Base-by-base conservation (phyloP, 2,329 filamentous ascomycete genomes). In the Epichloe sylvatica region DNA sequence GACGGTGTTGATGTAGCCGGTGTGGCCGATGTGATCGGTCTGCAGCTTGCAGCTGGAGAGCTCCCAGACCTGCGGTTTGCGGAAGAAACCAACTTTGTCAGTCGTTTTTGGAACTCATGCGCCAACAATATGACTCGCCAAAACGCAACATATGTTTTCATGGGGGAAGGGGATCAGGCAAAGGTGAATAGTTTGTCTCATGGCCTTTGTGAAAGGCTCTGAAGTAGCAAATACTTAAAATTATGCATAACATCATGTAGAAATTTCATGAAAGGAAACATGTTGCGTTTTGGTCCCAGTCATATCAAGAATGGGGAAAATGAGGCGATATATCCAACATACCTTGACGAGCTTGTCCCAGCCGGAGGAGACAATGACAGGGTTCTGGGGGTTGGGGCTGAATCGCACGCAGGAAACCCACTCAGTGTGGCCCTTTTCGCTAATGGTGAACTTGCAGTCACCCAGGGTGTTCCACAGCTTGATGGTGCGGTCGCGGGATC, bases 311-410 rank as follows among this genome's bases (percentile, higher is more conserved):
- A 17, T 7, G 13, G 17, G 15, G 13, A 12, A 13, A 42, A 43
- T 40, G 21, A 6, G 46, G 46, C 33, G 41, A 6, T 13, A 11
- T 45, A 23, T 6, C 15, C 6, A 56, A 80, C 90, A 66, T 78
- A 98, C 92, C 92, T 98, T 98, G 72, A 98, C 92, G 64, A 97
- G 85, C 83, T 97, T 98, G 80, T 98, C 92, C 92, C 92, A 98
- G 66, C 90, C 90, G 74, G 85, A 83, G 71, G 86, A 94, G 71
- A 98, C 92, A 70, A 98, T 98, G 72, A 98, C 92, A 62, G 92
- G 91, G 84, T 97, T 98, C 81, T 97, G 91, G 68, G 92, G 92
- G 83, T 98, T 98, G 70, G 92, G 92, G 76, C 86, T 94, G 86
- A 98, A 98, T 74, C 92, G 86, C 63, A 98, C 92, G 80, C 91